Evolutionary conservation across 352 stramenopile species (phyloP).

Genomic region (Phytophthora capsici): DNA sequence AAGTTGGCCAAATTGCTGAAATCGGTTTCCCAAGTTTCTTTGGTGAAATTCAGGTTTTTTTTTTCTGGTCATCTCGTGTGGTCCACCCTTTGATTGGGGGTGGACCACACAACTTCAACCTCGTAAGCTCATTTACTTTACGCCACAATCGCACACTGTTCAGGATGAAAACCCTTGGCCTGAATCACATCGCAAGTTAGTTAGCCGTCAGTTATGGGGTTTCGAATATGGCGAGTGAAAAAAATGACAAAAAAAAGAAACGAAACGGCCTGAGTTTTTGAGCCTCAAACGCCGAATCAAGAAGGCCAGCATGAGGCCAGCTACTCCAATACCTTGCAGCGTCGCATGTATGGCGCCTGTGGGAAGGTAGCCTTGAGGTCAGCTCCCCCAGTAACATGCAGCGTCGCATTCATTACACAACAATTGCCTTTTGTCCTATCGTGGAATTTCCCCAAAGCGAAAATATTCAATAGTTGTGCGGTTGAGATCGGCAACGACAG

Average conservation of each 20-base stretch:
- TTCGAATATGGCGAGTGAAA: conserved; percentile 15
- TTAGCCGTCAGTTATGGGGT: background rate
- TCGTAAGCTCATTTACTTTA: too few species aligned
- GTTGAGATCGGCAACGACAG: conserved; percentile 15
- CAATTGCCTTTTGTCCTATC: background rate
- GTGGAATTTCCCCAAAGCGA: background rate
- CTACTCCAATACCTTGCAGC: background rate
- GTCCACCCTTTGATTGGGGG: background rate
- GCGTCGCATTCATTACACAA: too few species aligned
- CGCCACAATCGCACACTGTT: too few species aligned
- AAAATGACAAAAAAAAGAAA: conserved; percentile 11
- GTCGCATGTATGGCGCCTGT: conserved; percentile 5
- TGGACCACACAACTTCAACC: too few species aligned
- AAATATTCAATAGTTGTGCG: conserved; percentile 25
- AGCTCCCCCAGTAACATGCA: background rate
- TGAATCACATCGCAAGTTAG: too few species aligned
- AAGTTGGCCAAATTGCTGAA: too few species aligned
- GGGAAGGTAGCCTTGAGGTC: background rate
- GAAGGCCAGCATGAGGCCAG: conserved; percentile 8
- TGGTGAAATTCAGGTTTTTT: too few species aligned
- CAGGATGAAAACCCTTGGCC: too few species aligned
- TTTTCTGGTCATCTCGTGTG: too few species aligned
- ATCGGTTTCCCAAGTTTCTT: too few species aligned
- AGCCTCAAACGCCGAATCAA: background rate
- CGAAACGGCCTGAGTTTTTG: conserved; percentile 27